These are phyloP conservation scores for maize (Zea mays) DNA, from an alignment of 176 grass and related monocot species.

Conservation along the genomic window DNA sequence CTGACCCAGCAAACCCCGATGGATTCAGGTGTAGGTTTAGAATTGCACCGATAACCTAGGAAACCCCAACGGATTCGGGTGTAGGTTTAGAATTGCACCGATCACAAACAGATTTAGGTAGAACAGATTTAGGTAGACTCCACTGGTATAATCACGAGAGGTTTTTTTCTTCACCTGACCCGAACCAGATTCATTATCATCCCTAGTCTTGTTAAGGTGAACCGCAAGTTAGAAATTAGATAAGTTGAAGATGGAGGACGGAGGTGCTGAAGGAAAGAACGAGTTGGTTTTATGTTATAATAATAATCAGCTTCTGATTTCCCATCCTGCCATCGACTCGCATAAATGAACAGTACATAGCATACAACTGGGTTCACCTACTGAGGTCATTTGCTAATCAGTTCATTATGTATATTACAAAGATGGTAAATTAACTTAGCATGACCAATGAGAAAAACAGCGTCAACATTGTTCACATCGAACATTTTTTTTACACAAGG, in stretches of 20 bases:
- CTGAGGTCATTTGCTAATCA: background rate
- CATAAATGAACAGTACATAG: background rate
- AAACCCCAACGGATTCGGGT: too few species aligned
- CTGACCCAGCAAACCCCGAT: too few species aligned
- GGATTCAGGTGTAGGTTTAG: too few species aligned
- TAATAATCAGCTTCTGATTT: background rate
- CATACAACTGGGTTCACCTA: constrained; percentile 4
- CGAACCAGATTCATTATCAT: background rate
- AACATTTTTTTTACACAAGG: constrained; percentile 25
- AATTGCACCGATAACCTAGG: too few species aligned
- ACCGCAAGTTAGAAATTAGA: background rate
- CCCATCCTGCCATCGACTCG: background rate
- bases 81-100: too few species aligned
- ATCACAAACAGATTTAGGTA: too few species aligned
- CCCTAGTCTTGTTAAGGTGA: background rate
- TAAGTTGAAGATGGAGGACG: background rate
- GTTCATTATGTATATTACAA: constrained; percentile 33
- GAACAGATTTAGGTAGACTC: too few species aligned
- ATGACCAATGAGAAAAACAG: background rate
- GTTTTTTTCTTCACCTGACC: too few species aligned
- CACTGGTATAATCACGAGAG: too few species aligned
- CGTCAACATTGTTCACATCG: constrained; percentile 22
- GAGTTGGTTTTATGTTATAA: background rate
- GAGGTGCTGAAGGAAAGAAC: background rate
- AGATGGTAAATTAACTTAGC: constrained; percentile 12